These are phyloP conservation scores for Trapa bicornis DNA, from an alignment of 345 rosid species.

Conservation along the genomic window DNA sequence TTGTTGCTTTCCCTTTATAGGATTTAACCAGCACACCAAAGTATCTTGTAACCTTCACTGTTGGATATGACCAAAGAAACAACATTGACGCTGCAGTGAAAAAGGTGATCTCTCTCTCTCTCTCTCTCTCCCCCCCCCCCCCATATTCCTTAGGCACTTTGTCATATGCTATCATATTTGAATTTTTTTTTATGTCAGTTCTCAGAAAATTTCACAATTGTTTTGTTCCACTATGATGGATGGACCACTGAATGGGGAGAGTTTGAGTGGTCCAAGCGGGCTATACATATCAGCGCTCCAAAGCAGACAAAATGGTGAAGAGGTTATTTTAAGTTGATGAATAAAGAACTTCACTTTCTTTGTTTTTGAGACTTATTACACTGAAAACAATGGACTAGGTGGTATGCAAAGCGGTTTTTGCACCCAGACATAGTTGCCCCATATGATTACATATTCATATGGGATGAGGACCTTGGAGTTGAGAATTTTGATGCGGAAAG, in stretches of 20 bases:
- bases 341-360: not conserved
- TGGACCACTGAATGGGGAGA: constrained; percentile 86
- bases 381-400: constrained; percentile 39
- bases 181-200: constrained; percentile 36
- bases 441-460: constrained; percentile 88
- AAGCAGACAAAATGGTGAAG: constrained; percentile 92
- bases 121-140: too few relatives aligned
- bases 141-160: not conserved
- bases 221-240: constrained; percentile 94
- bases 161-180: constrained; percentile 6
- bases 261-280: constrained; percentile 94
- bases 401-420: constrained; percentile 98
- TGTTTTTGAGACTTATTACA: constrained; percentile 2
- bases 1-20: constrained; percentile 27
- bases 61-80: constrained; percentile 62
- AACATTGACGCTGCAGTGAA: constrained; percentile 85
- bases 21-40: constrained; percentile 57
- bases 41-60: constrained; percentile 90
- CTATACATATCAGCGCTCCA: constrained; percentile 72
- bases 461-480: constrained; percentile 97
- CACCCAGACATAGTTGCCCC: constrained; percentile 93
- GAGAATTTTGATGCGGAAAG: constrained; percentile 84
- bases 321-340: constrained; percentile 2
- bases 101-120: constrained; percentile 44
- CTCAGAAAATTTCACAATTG: constrained; percentile 74